Evolutionary conservation across 177 flowering plant genomes (phyloP).

Genomic region (Tripterygium wilfordii): DNA sequence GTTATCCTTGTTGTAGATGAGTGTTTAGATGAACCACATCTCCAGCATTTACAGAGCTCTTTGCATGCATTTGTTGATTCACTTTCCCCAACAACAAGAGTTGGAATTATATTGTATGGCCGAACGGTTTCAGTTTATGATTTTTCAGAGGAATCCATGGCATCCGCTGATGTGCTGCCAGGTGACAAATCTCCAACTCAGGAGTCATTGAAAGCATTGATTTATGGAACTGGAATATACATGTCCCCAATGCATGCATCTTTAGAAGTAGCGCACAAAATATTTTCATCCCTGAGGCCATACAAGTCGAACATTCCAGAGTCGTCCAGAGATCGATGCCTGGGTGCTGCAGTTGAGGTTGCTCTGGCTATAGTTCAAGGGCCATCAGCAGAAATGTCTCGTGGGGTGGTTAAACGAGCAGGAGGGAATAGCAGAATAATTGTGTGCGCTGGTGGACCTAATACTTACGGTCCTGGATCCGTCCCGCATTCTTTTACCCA

Average conservation of each 20-base stretch:
- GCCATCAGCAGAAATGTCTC: slow-evolving; percentile 76
- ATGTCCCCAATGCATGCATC: slow-evolving; percentile 87
- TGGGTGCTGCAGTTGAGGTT: slow-evolving; percentile 91
- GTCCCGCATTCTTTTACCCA: slow-evolving; percentile 86
- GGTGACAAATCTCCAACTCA: slow-evolving; percentile 71
- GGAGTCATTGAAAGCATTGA: slow-evolving; percentile 70
- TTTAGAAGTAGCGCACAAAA: slow-evolving; percentile 64
- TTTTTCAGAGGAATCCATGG: slow-evolving; percentile 79
- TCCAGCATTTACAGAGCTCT: slow-evolving; percentile 91
- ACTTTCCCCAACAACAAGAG: slow-evolving; percentile 65
- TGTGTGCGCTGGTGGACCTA: slow-evolving; percentile 95
- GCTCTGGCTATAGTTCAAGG: slow-evolving; percentile 89
- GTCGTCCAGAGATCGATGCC: slow-evolving; percentile 83
- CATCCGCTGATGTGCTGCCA: slow-evolving; percentile 93
- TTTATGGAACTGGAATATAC: slow-evolving; percentile 90
- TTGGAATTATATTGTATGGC: slow-evolving; percentile 80
- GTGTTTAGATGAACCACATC: slow-evolving; percentile 86
- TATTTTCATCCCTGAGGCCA: slow-evolving; percentile 82
- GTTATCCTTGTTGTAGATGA: slow-evolving; percentile 87
- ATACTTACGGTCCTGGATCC: slow-evolving; percentile 93
- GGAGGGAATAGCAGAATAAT: slow-evolving; percentile 84
- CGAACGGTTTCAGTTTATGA: slow-evolving; percentile 89
- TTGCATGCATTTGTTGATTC: slow-evolving; percentile 95
- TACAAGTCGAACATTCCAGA: slow-evolving; percentile 63
- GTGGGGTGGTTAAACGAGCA: slow-evolving; percentile 67